Base-by-base conservation (phyloP, 2,329 filamentous ascomycete genomes). In the Bipolaris sorokiniana region DNA sequence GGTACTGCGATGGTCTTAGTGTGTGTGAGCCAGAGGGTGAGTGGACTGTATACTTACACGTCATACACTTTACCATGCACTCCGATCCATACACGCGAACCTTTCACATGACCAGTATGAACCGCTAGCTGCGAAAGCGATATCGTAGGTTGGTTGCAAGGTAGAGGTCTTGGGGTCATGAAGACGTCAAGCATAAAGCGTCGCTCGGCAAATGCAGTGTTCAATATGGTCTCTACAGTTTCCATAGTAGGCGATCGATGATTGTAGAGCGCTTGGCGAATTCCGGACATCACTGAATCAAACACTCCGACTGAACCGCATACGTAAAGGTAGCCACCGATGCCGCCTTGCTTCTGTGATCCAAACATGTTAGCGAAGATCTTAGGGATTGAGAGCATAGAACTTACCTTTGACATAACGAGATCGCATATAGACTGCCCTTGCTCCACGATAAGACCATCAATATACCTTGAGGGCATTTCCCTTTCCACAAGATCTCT, bases 31-130 rank as follows among this genome's bases (percentile, higher is more conserved):
- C 42, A 48, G 38, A 38, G 33, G 18, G 31, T 48, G 31, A 38
- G 46, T 38, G 33, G 31, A 48, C 46, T 13, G 18, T 26, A 37
- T 7, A 54, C 56, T 54, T 51, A 58, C 54, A 84, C 91, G 78
- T 97, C 92, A 82, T 96, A 97, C 63, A 97, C 92, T 64, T 92
- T 87, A 66, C 89, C 91, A 76, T 97, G 96, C 22, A 97, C 84
- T 49, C 94, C 84, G 1, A 97, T 92, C 92, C 93, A 97, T 78
- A 82, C 80, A 5, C 79, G 74, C 3, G 76, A 76, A 59, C 84
- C 50, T 7, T 59, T 59, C 10, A 38, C 58, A 46, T 69, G 67
- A 9, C 64, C 65, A 3, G 67, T 69, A 22, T 68, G 67, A 26
- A 61, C 23, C 9, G 67, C 64, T 20, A 69, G 64, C 37, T 67